A percentile compares a stretch with the other conserved stretches of the same genome.
Evolutionary conservation across 106 monocot species (phyloP).

Genomic region (Dendrobium officinale): DNA sequence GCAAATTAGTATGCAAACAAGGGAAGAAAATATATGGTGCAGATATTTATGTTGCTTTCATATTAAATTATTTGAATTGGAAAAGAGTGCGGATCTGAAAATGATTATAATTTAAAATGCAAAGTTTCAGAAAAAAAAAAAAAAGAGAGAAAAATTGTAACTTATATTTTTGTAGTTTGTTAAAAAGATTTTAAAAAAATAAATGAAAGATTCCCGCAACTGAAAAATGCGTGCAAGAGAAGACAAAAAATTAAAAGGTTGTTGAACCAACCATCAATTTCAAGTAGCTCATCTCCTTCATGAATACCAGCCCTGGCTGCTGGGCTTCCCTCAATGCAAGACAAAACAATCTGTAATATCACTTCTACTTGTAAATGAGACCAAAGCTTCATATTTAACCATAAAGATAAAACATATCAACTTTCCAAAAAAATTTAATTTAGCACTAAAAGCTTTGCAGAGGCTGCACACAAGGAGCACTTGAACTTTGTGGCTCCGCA

Average conservation of each 20-base stretch:
- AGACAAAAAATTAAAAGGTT: neutral
- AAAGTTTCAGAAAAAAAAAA: neutral
- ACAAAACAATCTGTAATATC: slow-evolving; percentile 63
- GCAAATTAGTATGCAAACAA: neutral
- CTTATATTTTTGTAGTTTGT: neutral
- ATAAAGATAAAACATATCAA: neutral
- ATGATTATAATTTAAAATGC: too few species aligned
- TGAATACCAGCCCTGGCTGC: slow-evolving; percentile 85
- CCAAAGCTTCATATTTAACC: neutral
- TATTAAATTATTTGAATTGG: neutral
- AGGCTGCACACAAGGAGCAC: neutral
- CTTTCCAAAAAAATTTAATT: neutral
- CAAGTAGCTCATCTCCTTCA: slow-evolving; percentile 86
- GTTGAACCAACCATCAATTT: slow-evolving; percentile 71
- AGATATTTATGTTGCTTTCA: neutral
- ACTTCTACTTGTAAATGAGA: neutral
- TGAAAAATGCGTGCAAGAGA: too few species aligned
- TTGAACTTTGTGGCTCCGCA: neutral
- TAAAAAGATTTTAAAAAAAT: neutral
- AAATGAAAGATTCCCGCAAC: too few species aligned
- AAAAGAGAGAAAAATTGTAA: neutral
- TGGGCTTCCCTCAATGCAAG: slow-evolving; percentile 91
- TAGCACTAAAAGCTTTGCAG: neutral
- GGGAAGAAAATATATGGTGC: neutral
- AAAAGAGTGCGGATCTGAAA: too few species aligned